Conservation (phyloP, 768 basidiomycete species). For the Dendrothele bispora region DNA sequence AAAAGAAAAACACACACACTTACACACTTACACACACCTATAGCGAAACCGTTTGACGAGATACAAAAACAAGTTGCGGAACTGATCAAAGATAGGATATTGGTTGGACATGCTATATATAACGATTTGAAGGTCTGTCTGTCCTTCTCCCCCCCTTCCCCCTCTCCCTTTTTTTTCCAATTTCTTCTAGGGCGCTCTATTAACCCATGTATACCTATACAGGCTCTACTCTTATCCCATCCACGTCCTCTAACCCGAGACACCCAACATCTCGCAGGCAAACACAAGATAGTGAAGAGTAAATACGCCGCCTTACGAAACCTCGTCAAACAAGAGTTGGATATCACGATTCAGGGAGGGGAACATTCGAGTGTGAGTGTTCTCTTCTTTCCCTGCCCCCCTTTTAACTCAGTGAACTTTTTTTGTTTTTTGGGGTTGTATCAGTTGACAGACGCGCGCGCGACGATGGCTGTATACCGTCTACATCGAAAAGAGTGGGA, state of each 20-base stretch:
- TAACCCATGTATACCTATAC: conserved; percentile 12
- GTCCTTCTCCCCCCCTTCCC: neutral
- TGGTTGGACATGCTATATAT: conserved; percentile 89
- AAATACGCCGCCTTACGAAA: conserved; percentile 75
- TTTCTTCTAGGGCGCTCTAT: neutral
- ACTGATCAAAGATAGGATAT: conserved; percentile 71
- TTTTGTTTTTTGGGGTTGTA: neutral
- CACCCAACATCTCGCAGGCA: conserved; percentile 63
- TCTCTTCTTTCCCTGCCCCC: neutral
- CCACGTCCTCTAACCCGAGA: conserved; percentile 64
- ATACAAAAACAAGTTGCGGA: conserved; percentile 79
- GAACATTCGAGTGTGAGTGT: conserved; percentile 86
- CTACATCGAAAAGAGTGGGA: conserved; percentile 86
- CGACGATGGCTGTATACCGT: conserved; percentile 92
- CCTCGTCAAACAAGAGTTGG: conserved; percentile 79
- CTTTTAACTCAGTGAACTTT: neutral
- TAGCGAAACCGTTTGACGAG: conserved; percentile 77
- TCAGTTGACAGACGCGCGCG: conserved; percentile 90
- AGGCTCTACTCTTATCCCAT: conserved; percentile 74
- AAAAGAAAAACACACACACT: too few species aligned
- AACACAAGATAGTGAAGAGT: conserved; percentile 59
- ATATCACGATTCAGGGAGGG: conserved; percentile 77
- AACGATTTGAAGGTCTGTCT: conserved; percentile 81
- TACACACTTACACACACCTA: neutral
- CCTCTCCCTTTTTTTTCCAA: neutral